phyloP scores from a whole-genome alignment of 768 basidiomycete genomes.

The Rhizopogon roseolus region DNA sequence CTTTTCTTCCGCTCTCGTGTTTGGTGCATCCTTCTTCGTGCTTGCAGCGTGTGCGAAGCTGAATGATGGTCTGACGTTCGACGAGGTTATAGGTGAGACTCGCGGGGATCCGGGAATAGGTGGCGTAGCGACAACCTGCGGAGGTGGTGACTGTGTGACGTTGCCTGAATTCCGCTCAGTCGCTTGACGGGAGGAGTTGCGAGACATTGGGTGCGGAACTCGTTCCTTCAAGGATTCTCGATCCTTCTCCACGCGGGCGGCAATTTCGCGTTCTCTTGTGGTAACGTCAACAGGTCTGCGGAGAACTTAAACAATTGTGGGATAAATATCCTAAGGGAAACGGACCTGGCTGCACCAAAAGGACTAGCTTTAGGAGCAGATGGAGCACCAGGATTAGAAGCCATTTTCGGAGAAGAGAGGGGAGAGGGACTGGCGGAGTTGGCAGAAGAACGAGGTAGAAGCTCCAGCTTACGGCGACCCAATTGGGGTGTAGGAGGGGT shows the following conservation, averaged over 20 bases:
- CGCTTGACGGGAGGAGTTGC: conserved; percentile 43
- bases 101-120: conserved; percentile 15
- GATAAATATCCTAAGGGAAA: conserved; percentile 4
- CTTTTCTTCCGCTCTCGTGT: conserved; percentile 10
- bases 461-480: conserved; percentile 75
- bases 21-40: conserved; percentile 17
- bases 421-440: conserved; percentile 69
- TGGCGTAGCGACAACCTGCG: conserved; percentile 11
- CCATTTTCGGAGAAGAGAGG: conserved; percentile 73
- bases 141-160: conserved; percentile 28
- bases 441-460: conserved; percentile 72
- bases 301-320: conserved; percentile 6
- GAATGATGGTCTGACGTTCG: conserved; percentile 64
- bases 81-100: conserved; percentile 27
- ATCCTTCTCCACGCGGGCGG: conserved; percentile 66
- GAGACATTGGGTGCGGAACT: conserved; percentile 36
- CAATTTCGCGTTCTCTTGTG: conserved; percentile 68
- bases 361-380: conserved; percentile 57
- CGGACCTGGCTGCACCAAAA: conserved; percentile 83
- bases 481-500: conserved; percentile 82
- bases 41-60: conserved; percentile 81
- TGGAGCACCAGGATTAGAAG: conserved; percentile 35
- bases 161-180: conserved; percentile 38
- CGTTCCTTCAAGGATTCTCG: conserved; percentile 39
- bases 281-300: conserved; percentile 83